Conservation (phyloP, 768 basidiomycete species). For the Naganishia onofrii region DNA sequence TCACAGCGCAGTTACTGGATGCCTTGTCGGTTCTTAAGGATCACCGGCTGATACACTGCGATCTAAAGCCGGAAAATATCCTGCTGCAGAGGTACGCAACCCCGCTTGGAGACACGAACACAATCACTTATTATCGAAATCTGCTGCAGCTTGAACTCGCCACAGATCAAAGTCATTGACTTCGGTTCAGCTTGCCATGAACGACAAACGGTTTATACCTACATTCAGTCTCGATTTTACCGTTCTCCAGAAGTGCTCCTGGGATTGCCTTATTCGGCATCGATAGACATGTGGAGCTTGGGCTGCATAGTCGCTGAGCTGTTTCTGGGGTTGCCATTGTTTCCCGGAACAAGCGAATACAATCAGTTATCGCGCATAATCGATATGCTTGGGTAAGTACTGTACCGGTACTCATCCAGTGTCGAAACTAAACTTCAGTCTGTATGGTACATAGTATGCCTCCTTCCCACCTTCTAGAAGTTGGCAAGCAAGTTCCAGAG, state of each 20-base stretch:
- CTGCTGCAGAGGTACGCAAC: conserved; percentile 79
- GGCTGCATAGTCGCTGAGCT: conserved; percentile 98
- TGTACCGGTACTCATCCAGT: neutral
- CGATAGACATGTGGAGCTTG: conserved; percentile 99
- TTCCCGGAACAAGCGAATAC: conserved; percentile 98
- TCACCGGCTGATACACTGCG: conserved; percentile 93
- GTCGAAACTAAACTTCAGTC: neutral
- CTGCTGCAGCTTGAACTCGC: conserved; percentile 75
- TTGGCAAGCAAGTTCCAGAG: conserved; percentile 88
- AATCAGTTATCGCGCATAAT: conserved; percentile 96
- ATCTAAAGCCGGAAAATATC: conserved; percentile 98
- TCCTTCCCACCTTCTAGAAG: conserved; percentile 87
- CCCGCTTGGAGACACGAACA: neutral
- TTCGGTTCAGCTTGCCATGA: conserved; percentile 99
- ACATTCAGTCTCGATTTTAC: conserved; percentile 98
- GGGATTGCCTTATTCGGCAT: conserved; percentile 86
- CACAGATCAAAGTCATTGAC: conserved; percentile 98
- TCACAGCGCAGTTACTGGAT: conserved; percentile 92
- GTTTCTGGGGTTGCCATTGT: conserved; percentile 90
- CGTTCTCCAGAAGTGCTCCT: conserved; percentile 95
- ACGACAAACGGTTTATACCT: conserved; percentile 98
- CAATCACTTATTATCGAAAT: neutral
- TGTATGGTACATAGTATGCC: conserved; percentile 64
- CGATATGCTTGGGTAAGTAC: conserved; percentile 91
- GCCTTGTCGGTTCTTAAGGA: conserved; percentile 89